These are phyloP conservation scores for Acidiella bohemica DNA, from an alignment of 495 filamentous ascomycete genomes.

Conservation along the genomic window DNA sequence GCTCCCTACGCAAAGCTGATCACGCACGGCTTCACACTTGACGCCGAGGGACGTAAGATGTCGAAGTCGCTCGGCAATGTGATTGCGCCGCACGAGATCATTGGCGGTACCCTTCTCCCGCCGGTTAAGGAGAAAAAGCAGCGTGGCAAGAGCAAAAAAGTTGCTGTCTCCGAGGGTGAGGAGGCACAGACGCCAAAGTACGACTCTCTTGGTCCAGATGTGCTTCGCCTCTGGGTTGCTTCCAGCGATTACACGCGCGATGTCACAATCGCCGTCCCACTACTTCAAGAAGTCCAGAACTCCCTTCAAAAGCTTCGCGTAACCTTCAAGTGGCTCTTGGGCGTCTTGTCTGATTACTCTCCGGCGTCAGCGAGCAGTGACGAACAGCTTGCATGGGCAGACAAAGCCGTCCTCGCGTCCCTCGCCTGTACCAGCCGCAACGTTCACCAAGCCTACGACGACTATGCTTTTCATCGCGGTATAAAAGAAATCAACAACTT, in stretches of 20 bases:
- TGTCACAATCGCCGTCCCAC: slow-evolving; percentile 59
- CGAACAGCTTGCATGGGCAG: slow-evolving; percentile 33
- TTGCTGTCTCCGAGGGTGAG: slow-evolving; percentile 2
- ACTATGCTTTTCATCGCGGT: slow-evolving; percentile 73
- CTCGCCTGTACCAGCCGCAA: slow-evolving; percentile 46
- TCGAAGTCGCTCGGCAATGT: slow-evolving; percentile 94
- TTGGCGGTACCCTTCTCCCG: slow-evolving; percentile 59
- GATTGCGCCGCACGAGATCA: slow-evolving; percentile 67
- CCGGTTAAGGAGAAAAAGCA: slow-evolving; percentile 42
- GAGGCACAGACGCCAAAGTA: slow-evolving; percentile 30
- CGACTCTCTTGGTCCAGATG: slow-evolving; percentile 62
- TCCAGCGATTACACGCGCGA: slow-evolving; percentile 84
- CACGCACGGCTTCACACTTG: slow-evolving; percentile 90
- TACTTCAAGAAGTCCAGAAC: slow-evolving; percentile 59
- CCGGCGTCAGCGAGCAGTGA: slow-evolving; percentile 22
- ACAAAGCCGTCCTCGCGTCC: slow-evolving; percentile 66
- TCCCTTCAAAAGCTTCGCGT: slow-evolving; percentile 72
- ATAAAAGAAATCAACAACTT: slow-evolving; percentile 60
- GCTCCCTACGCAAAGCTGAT: slow-evolving; percentile 75
- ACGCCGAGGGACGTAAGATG: slow-evolving; percentile 87
- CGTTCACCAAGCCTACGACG: slow-evolving; percentile 48
- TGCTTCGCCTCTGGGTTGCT: slow-evolving; percentile 82
- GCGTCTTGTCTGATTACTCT: slow-evolving; percentile 54
- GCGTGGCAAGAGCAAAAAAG: slow-evolving; percentile 35
- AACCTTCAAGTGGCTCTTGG: slow-evolving; percentile 77